Evolutionary conservation across 805 yeast species (phyloP).

Genomic region (Lachancea nothofagi): DNA sequence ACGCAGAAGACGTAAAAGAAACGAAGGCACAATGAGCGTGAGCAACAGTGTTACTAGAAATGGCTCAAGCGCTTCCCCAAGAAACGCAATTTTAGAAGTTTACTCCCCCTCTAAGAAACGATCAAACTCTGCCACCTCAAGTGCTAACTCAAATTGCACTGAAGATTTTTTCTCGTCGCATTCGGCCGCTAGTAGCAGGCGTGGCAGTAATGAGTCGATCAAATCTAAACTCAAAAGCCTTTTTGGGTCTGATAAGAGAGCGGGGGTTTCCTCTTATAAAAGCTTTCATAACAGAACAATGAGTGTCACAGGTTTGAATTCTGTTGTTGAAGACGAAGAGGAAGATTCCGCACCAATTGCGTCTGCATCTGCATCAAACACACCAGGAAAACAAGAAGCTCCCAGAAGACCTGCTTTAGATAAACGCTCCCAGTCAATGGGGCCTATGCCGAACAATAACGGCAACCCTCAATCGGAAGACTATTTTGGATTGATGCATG

Average conservation of each 20-base stretch:
- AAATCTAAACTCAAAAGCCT: constrained; percentile 12
- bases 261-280: constrained; percentile 1
- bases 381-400: background rate
- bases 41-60: constrained; percentile 3
- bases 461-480: background rate
- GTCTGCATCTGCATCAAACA: background rate
- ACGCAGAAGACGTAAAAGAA: constrained; percentile 31
- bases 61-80: background rate
- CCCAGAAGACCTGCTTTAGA: constrained; percentile 5
- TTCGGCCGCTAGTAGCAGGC: constrained; percentile 8
- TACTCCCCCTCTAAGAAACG: constrained; percentile 3
- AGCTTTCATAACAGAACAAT: constrained; percentile 10
- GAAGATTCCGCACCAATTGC: constrained; percentile 22
- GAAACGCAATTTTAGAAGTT: background rate
- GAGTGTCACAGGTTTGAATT: constrained; percentile 14
- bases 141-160: background rate
- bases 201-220: constrained; percentile 14
- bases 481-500: constrained; percentile 5
- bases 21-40: background rate
- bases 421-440: constrained; percentile 10
- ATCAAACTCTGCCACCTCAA: background rate
- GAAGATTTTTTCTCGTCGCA: background rate
- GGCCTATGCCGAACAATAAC: background rate
- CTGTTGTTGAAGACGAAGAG: constrained; percentile 26
- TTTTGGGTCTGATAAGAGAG: constrained; percentile 11